A percentile compares a stretch with the other conserved stretches of the same genome.
Evolutionary conservation across 177 flowering plant genomes (phyloP).

Genomic region (Vitis hybrid): DNA sequence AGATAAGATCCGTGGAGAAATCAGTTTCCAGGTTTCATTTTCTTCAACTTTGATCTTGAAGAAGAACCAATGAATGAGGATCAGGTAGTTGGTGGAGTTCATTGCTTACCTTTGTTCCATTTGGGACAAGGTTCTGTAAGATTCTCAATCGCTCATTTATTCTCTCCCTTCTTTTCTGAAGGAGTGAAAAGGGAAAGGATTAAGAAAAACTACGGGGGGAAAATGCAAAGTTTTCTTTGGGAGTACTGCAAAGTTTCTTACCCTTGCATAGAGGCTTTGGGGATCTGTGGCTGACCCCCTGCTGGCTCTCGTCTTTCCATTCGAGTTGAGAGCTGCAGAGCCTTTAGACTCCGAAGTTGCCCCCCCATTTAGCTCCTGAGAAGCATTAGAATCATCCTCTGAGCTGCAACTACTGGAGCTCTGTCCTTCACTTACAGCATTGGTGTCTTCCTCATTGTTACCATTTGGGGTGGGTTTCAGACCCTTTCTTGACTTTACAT

Average conservation of each 20-base stretch:
- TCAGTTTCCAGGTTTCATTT: neutral
- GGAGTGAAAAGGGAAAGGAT: neutral
- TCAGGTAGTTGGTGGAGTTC: neutral
- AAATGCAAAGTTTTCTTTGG: neutral
- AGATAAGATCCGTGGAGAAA: neutral
- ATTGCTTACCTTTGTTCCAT: slow-evolving; percentile 82
- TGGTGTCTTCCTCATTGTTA: slow-evolving; percentile 35
- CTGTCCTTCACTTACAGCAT: slow-evolving; percentile 37
- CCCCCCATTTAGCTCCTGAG: slow-evolving; percentile 48
- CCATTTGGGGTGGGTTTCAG: slow-evolving; percentile 19
- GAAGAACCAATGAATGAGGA: neutral
- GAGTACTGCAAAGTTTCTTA: slow-evolving; percentile 20
- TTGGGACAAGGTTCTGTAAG: slow-evolving; percentile 86
- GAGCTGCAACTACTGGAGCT: slow-evolving; percentile 55
- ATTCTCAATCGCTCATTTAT: slow-evolving; percentile 83
- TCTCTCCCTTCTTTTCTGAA: slow-evolving; percentile 91
- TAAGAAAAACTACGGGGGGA: neutral
- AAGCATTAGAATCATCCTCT: slow-evolving; percentile 61
- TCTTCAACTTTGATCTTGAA: neutral
- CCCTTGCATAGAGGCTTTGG: slow-evolving; percentile 99
- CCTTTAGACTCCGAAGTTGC: slow-evolving; percentile 32
- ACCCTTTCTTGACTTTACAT: slow-evolving; percentile 36
- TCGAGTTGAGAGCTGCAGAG: slow-evolving; percentile 35
- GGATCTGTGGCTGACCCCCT: slow-evolving; percentile 87
- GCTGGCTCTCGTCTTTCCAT: slow-evolving; percentile 65